These are phyloP conservation scores for Dendrobium officinale DNA, from an alignment of 106 monocot species.

Conservation along the genomic window DNA sequence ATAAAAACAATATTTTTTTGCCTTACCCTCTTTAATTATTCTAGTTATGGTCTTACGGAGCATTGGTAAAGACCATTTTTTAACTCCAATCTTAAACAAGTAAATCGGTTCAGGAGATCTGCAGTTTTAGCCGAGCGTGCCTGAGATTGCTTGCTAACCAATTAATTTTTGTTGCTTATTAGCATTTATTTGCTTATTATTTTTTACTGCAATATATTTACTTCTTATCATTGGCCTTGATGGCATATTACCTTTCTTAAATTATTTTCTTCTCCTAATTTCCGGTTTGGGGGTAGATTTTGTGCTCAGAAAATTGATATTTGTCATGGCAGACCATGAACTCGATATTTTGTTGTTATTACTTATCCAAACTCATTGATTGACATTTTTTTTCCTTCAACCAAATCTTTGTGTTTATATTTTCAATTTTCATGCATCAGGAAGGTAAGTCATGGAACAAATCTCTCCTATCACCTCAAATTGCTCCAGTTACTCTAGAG, in stretches of 20 bases:
- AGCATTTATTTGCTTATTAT: no score
- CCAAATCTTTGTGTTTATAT: no score
- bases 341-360: neutral
- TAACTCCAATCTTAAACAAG: no score
- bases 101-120: neutral
- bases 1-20: neutral
- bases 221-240: neutral
- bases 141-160: neutral
- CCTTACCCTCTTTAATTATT: neutral
- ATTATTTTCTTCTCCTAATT: neutral
- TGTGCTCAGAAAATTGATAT: neutral
- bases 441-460: constrained; percentile 39
- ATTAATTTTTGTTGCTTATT: no score
- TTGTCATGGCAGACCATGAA: neutral
- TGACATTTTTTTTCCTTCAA: neutral
- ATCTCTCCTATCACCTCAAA: constrained; percentile 17
- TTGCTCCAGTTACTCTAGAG: constrained; percentile 36
- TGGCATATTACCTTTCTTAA: neutral
- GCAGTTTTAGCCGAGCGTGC: neutral
- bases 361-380: neutral
- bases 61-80: no score
- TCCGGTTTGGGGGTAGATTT: neutral
- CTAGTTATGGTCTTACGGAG: neutral
- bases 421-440: constrained; percentile 10
- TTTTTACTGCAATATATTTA: neutral